Percentiles rank a stretch among this genome's conserved stretches.
Conservation (phyloP, 163 green algal species). For the Chlamydomonas reinhardtii region DNA sequence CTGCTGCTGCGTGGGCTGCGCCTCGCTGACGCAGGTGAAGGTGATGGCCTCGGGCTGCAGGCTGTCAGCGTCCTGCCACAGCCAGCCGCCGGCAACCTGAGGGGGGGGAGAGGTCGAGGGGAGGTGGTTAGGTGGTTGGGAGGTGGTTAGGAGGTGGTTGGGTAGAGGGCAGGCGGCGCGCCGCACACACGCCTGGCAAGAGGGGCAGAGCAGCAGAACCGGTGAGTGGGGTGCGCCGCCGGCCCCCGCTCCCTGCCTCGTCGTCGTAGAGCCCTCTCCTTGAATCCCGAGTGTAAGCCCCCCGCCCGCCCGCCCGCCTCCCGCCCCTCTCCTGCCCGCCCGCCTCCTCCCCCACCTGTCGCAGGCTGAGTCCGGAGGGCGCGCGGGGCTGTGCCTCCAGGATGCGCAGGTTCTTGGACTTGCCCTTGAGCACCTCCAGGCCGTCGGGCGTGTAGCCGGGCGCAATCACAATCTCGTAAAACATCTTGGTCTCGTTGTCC, state of each 20-base stretch:
- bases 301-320: too few relatives aligned
- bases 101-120: too few relatives aligned
- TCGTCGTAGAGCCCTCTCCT: too few relatives aligned
- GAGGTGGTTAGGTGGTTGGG: too few relatives aligned
- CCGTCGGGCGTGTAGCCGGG: slow-evolving; percentile 92
- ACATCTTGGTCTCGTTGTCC: slow-evolving; percentile 98
- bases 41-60: slow-evolving; percentile 86
- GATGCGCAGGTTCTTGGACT: slow-evolving; percentile 98
- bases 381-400: slow-evolving; percentile 91
- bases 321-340: too few relatives aligned
- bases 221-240: too few relatives aligned
- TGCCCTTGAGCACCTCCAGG: slow-evolving; percentile 84
- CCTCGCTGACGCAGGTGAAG: slow-evolving; percentile 90
- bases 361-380: slow-evolving; percentile 76
- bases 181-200: slow-evolving; percentile 75
- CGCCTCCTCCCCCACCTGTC: slow-evolving; percentile 92
- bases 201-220: slow-evolving; percentile 14
- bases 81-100: slow-evolving; percentile 87
- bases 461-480: slow-evolving; percentile 99
- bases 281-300: too few relatives aligned
- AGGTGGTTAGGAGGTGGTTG: too few relatives aligned
- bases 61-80: slow-evolving; percentile 91
- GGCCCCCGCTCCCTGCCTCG: too few relatives aligned
- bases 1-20: slow-evolving; percentile 89
- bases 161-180: too few relatives aligned